Percentiles rank a stretch among this genome's conserved stretches.
Evolutionary conservation across 371 early-diverging fungal species (phyloP).

Genomic region (Syncephalastrum racemosum): DNA sequence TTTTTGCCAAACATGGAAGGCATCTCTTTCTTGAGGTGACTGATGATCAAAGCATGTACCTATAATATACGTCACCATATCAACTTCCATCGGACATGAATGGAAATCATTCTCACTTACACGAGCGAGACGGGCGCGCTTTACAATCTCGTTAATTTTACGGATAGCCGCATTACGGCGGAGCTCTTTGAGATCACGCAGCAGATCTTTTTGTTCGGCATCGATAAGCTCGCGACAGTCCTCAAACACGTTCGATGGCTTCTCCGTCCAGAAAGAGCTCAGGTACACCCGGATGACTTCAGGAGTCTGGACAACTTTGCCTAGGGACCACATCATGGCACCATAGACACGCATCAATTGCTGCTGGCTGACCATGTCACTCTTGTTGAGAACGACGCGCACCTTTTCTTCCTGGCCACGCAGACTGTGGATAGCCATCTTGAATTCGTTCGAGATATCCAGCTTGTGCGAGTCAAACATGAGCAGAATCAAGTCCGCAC

Average conservation of each 20-base stretch:
- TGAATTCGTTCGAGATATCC: slow-evolving; percentile 91
- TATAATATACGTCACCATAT: slow-evolving; percentile 6
- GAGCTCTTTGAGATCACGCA: slow-evolving; percentile 72
- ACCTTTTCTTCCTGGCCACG: slow-evolving; percentile 87
- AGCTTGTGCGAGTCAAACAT: slow-evolving; percentile 89
- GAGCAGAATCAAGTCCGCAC: slow-evolving; percentile 83
- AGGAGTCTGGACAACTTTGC: slow-evolving; percentile 85
- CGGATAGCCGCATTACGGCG: slow-evolving; percentile 86
- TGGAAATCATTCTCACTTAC: slow-evolving; percentile 18
- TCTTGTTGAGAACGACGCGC: slow-evolving; percentile 84
- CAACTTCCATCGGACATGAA: not conserved
- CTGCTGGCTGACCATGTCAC: slow-evolving; percentile 83
- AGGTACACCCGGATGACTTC: slow-evolving; percentile 89
- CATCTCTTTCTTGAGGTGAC: slow-evolving; percentile 82
- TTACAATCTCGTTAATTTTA: slow-evolving; percentile 91
- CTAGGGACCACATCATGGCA: slow-evolving; percentile 94
- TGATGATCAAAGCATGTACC: slow-evolving; percentile 85
- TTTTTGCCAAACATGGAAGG: slow-evolving; percentile 83
- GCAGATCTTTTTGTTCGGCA: slow-evolving; percentile 76
- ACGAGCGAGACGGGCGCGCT: slow-evolving; percentile 80
- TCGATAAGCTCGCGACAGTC: slow-evolving; percentile 72
- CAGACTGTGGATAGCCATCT: slow-evolving; percentile 73
- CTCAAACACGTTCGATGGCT: slow-evolving; percentile 70
- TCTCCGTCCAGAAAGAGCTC: slow-evolving; percentile 80
- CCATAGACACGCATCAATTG: slow-evolving; percentile 92